Conservation (phyloP, 768 basidiomycete genomes). For the Trametes cubensis region DNA sequence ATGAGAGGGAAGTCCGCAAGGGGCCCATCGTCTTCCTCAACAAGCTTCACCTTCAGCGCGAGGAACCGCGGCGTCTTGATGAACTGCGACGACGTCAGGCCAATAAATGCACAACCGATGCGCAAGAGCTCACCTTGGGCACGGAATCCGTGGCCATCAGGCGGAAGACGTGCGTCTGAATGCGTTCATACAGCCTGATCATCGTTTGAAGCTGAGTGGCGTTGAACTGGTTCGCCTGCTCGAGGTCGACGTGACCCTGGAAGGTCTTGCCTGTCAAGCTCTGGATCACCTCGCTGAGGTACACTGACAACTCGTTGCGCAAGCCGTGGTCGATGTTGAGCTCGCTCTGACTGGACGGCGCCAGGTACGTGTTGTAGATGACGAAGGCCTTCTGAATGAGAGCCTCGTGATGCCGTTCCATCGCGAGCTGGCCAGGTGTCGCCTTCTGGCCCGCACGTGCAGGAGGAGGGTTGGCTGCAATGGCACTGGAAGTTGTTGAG, state of each 20-base stretch:
- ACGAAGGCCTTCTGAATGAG: constrained; percentile 92
- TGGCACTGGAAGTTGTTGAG: constrained; percentile 90
- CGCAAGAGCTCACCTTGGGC: constrained; percentile 69
- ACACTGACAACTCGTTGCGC: constrained; percentile 91
- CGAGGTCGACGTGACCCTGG: constrained; percentile 79
- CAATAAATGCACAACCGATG: neutral
- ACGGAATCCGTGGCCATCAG: constrained; percentile 98
- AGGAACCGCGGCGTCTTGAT: constrained; percentile 85
- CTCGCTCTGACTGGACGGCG: constrained; percentile 93
- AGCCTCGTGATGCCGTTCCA: constrained; percentile 97
- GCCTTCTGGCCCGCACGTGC: constrained; percentile 42
- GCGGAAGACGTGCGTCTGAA: constrained; percentile 95
- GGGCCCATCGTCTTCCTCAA: constrained; percentile 64
- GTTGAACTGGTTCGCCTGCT: constrained; percentile 81
- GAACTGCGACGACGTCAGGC: constrained; percentile 53
- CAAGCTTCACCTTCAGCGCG: constrained; percentile 76
- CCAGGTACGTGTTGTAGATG: constrained; percentile 94
- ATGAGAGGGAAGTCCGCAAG: constrained; percentile 51
- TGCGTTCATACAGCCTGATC: constrained; percentile 92
- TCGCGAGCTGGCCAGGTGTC: constrained; percentile 80
- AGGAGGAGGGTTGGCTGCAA: constrained; percentile 50
- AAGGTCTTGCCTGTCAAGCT: constrained; percentile 75
- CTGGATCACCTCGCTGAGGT: constrained; percentile 88
- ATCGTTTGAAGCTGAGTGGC: constrained; percentile 95
- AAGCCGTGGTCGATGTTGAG: constrained; percentile 98